Conservation (phyloP, 441 rosid species). For the Mallotus japonicus region DNA sequence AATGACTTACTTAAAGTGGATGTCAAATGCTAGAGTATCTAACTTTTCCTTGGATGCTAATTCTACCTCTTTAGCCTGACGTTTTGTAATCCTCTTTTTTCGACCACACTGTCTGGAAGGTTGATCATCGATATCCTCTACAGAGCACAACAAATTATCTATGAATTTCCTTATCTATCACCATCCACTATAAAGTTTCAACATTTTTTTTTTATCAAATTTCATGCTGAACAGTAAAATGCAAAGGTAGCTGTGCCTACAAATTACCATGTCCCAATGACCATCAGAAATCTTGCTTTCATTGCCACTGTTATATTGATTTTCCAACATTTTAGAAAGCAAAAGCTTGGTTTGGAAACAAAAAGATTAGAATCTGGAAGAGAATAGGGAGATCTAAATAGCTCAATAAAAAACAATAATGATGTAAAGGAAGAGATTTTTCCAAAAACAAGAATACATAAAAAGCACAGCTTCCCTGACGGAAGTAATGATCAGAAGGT, state of each 20-base stretch:
- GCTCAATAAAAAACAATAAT: background rate
- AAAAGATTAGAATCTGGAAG: background rate
- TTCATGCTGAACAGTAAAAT: background rate
- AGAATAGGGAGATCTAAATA: background rate
- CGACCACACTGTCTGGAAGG: constrained; percentile 3
- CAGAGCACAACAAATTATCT: background rate
- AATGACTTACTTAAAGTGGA: constrained; percentile 20
- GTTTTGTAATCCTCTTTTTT: constrained; percentile 4
- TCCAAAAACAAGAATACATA: background rate
- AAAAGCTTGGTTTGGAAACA: background rate
- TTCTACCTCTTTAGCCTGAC: constrained; percentile 3
- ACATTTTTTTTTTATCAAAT: background rate
- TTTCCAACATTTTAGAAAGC: background rate
- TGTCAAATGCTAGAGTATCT: constrained; percentile 12
- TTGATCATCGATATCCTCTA: background rate
- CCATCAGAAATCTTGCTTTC: background rate
- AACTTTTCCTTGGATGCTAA: constrained; percentile 8
- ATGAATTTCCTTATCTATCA: background rate
- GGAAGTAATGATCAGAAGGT: no score
- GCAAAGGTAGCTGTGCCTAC: background rate
- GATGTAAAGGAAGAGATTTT: background rate
- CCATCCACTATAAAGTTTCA: background rate
- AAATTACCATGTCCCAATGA: background rate
- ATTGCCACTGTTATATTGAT: background rate
- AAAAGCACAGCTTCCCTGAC: background rate